Base-by-base conservation (phyloP, 2,329 filamentous ascomycete species). In the Diaporthe eres region DNA sequence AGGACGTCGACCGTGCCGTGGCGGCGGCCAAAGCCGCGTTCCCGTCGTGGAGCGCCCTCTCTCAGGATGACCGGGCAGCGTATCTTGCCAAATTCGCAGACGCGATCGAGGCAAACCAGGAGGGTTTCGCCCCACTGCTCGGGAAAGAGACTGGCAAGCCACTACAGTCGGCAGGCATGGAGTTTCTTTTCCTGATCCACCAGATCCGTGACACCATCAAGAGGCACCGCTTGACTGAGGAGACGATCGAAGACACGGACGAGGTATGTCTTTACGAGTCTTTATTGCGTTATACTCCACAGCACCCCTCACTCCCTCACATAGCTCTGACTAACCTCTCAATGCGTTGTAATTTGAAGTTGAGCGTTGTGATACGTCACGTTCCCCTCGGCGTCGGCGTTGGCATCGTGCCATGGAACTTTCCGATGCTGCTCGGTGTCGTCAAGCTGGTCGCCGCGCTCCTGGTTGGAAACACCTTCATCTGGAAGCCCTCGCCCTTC, bases 321-420 rank as follows among this genome's bases (percentile, higher is more conserved):
- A 53, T 31, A 28, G 2, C 4, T 15, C 25, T 25, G 4, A 13
- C 37, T 67, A 22, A 31, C 7, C 12, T 28, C 8, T 42, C 3
- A 42, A 44, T 55, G 10, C 31, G 17, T 55, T 39, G 17, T 7
- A 2, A 4, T 10, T 39, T 28, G 12, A 25, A 68, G 74, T 28
- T n/a, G 17, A 76, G 42, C 12, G 8, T 73, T n/a, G 74, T 74
- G n/a, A 53, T 67, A 12, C 70, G 70, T 37, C 55, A 68, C 15
- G 37, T 68, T 34, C 85, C 85, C 0, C 76, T 86, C 9, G 85
- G 86, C 4, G 84, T 87, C 4, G 82, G 81, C 4, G 86, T 82
- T 19, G 88, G 84, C 17, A 90, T 90, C 61, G 84, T 87, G 1
- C 88, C 88, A 1, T 90, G 88, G 88, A 90, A 90, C 77, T 89